phyloP scores from a whole-genome alignment of 2,329 filamentous ascomycete genomes.

The Nothomitra cinnamomea region DNA sequence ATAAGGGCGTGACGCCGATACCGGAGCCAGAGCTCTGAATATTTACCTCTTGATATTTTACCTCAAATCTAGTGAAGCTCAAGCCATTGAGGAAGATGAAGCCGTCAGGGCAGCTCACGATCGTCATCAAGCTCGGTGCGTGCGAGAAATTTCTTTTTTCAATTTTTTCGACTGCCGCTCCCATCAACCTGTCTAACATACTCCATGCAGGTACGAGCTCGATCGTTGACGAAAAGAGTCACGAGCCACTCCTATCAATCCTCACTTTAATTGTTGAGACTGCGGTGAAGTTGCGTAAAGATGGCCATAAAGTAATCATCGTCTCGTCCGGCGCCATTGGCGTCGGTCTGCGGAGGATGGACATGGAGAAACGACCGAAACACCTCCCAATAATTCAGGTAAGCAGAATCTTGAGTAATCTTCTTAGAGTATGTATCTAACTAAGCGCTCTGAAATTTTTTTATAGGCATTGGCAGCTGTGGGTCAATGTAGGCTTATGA shows the following conservation, averaged over 20 bases:
- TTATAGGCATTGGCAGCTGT: conserved; percentile 73
- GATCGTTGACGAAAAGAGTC: conserved; percentile 93
- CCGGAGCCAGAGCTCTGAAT: neutral
- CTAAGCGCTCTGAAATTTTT: conserved; percentile 3
- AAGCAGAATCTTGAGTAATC: conserved; percentile 10
- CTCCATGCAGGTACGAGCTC: conserved; percentile 70
- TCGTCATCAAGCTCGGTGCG: conserved; percentile 74
- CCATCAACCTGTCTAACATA: neutral
- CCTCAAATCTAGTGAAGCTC: conserved; percentile 15
- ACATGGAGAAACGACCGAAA: conserved; percentile 73
- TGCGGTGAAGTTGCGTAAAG: conserved; percentile 66
- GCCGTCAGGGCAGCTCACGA: conserved; percentile 46
- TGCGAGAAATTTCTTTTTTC: neutral
- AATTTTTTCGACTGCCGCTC: neutral
- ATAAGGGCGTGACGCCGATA: too few relatives aligned
- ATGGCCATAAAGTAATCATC: conserved; percentile 88
- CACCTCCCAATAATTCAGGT: conserved; percentile 77
- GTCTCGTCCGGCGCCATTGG: conserved; percentile 96
- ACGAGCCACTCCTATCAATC: conserved; percentile 82
- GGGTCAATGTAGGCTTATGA: conserved; percentile 87
- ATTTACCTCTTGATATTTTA: conserved; percentile 8
- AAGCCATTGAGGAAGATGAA: conserved; percentile 44
- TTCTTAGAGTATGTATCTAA: conserved; percentile 3
- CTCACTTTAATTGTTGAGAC: conserved; percentile 90
- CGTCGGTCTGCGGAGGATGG: conserved; percentile 79